Evolutionary conservation across 257 asterid species (phyloP), one percentile per base, ranked within the genome.

Genomic region (Petunia secreta): DNA sequence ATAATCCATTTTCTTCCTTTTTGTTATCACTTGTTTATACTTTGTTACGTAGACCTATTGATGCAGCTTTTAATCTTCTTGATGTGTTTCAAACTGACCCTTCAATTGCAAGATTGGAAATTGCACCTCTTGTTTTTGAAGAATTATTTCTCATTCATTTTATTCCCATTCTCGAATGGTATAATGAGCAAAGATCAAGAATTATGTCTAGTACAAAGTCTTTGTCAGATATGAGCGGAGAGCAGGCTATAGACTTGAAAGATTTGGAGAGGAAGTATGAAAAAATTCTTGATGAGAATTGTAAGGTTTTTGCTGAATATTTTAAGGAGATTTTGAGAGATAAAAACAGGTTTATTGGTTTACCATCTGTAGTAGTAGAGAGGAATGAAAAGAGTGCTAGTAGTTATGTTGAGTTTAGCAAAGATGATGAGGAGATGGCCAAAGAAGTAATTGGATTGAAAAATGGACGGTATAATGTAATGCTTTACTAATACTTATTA

Each of bases 381-480:
- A 82, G 52, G 55, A 53, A 25, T 63, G 75, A 75, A 13, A 64
- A 7, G 59, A 16, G 54, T 48, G 84, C 25, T 25, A 48, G 16
- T 66, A 64, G 54, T 60, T 63, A 43, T 80, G 15, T 63, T 16
- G 8, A 1, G 77, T 25, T 46, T 64, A 4, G 48, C 15, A 80
- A 82, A 52, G 87, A 85, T 43, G 82, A 80, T 43, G 82, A 80
- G 41, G 80, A 67, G 87, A 67, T 88, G 80, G 58, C 64, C 71
- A 75, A 5, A 55, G 87, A 80, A 57, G 84, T 85, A 55, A 79
- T 84, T 77, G 90, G 85, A 63, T 77, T 90, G 64, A 85, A 86
- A 46, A 87, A 91, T 81, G 84, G 94, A 85, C 95, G 93, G 91
- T 89, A 91, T 85, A 93, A 93, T 90, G 98, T 93, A 93, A 91